Evolutionary conservation across 352 stramenopile genomes (phyloP), one percentile per base, ranked within the genome.

Genomic region (Globisporangium recalcitrans): DNA sequence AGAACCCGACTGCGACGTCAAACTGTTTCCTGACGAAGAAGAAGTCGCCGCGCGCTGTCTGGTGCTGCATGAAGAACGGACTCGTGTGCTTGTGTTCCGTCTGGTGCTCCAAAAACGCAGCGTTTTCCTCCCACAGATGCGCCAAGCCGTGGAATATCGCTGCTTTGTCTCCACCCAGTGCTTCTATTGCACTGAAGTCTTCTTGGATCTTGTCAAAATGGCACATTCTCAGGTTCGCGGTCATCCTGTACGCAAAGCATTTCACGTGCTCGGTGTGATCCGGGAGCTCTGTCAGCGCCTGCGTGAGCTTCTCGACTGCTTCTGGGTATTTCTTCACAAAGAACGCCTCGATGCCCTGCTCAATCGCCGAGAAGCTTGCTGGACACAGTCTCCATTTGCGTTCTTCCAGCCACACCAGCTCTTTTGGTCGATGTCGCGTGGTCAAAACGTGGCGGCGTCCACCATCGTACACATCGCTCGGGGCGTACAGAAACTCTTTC

Each of bases 181-280:
- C 64, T 54, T 87, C 71, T 48, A 90, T 82, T 6, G 73, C 64
- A 9, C 79, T 62, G 52, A 87, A 88, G 32, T 88, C 80, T 0
- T 66, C 60, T 16, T 74, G 60, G 8, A 91, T 74, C 14, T 73
- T 31, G 32, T 88, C 77, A 34, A 82, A 85, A 53, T 73, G 62
- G 19, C 77, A 65, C 63, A 91, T 70, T 22, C 80, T 75, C 22
- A 91, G 52, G 51, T 91, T 89, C 36, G 79, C 77, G 4, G 76
- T 80, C 82, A 91, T 89, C 10, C 82, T 73, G 65, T 91, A 91
- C 0, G 80, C 75, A 63, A 86, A 89, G 53, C 79, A 89, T 52
- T 87, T 88, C 27, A 91, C 82, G 62, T 88, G 74, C 62, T 87
- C 73, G 0, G 78, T 86, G 34, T 85, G 82, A 52, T 89, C 82